Evolutionary conservation across 176 grass and related monocot genomes (phyloP).

Genomic region (Thinopyrum elongatum): DNA sequence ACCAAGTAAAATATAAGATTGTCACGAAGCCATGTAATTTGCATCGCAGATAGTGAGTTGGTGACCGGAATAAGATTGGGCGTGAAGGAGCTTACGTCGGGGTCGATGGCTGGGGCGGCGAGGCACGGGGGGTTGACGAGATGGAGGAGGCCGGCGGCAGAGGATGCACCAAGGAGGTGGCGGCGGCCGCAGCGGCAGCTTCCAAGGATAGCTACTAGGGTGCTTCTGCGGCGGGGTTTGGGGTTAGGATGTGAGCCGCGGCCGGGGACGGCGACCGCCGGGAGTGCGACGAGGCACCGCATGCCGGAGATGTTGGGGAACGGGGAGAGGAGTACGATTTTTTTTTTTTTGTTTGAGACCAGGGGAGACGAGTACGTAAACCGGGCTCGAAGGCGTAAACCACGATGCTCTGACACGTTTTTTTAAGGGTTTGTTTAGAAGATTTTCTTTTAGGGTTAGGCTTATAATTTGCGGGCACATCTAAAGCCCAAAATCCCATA

Average conservation of each 20-base stretch:
- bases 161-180: slow-evolving; percentile 41
- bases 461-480: not conserved
- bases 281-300: not conserved
- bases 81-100: slow-evolving; percentile 31
- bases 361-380: not conserved
- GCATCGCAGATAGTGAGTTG: not conserved
- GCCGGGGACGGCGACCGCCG: not conserved
- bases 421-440: too few species aligned
- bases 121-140: slow-evolving; percentile 13
- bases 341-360: not conserved
- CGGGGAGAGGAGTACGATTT: not conserved
- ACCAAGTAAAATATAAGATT: not conserved
- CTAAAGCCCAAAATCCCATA: not conserved
- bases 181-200: slow-evolving; percentile 47
- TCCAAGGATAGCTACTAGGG: not conserved
- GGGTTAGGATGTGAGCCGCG: not conserved
- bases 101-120: slow-evolving; percentile 39
- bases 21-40: not conserved
- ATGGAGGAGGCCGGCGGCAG: slow-evolving; percentile 36
- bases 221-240: not conserved
- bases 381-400: not conserved
- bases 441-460: too few species aligned
- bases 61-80: not conserved
- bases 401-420: not conserved
- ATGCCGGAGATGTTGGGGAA: not conserved